Percentiles rank a stretch among this genome's conserved stretches.
These are phyloP conservation scores for Craspedostauros australis DNA, from an alignment of 108 stramenopile species.

Conservation along the genomic window DNA sequence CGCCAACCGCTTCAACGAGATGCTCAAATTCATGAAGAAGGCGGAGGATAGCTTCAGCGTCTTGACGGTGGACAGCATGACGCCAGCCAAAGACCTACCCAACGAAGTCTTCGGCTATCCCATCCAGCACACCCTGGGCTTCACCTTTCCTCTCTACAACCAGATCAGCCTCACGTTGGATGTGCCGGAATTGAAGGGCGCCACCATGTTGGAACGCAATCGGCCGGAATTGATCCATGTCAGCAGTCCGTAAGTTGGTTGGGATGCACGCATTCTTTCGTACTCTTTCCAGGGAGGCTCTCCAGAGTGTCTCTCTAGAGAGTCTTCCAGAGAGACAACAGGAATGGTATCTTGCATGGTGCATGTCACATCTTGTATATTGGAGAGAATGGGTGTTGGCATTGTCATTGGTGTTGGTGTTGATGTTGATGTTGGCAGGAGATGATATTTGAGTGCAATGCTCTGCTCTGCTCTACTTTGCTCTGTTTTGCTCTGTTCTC, in stretches of 20 bases:
- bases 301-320: no score
- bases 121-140: slow-evolving; percentile 85
- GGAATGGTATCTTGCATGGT: no score
- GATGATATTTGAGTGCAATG: not conserved
- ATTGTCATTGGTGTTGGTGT: no score
- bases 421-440: no score
- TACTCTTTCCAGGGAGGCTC: no score
- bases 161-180: slow-evolving; percentile 88
- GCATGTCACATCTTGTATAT: no score
- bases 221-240: slow-evolving; percentile 94
- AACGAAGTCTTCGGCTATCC: slow-evolving; percentile 61
- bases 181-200: slow-evolving; percentile 78
- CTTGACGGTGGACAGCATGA: slow-evolving; percentile 84
- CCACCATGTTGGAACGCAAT: slow-evolving; percentile 68
- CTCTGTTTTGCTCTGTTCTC: not conserved
- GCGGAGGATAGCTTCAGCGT: slow-evolving; percentile 88
- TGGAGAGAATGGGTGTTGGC: no score
- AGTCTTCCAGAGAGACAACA: no score
- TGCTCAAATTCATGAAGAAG: slow-evolving; percentile 81
- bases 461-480: not conserved
- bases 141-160: slow-evolving; percentile 92
- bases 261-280: not conserved
- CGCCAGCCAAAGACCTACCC: slow-evolving; percentile 61
- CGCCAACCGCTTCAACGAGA: slow-evolving; percentile 96
- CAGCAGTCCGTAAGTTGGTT: slow-evolving; percentile 73